phyloP scores from a whole-genome alignment of 495 filamentous ascomycete genomes.

The Wilcoxina mikolae region DNA sequence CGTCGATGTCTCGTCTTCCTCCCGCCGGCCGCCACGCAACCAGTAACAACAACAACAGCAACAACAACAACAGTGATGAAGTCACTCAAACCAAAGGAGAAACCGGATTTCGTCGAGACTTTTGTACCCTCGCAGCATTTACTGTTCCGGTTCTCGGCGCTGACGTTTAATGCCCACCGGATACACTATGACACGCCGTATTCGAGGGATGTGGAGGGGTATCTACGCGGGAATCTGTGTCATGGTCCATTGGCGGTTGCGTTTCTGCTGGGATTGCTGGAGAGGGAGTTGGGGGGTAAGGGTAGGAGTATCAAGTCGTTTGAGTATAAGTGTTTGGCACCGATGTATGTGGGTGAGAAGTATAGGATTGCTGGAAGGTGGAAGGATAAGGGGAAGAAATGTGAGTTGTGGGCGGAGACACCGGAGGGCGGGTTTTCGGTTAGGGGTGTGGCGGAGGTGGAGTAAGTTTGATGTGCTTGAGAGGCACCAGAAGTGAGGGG shows the following conservation, averaged over 20 bases:
- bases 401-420: conserved; percentile 28
- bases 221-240: conserved; percentile 58
- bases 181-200: conserved; percentile 58
- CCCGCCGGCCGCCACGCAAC: background rate
- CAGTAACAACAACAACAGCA: background rate
- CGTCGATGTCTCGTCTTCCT: conserved; percentile 30
- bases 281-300: conserved; percentile 33
- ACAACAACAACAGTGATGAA: background rate
- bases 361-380: conserved; percentile 26
- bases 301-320: conserved; percentile 36
- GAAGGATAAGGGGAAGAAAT: conserved; percentile 12
- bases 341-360: conserved; percentile 48
- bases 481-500: no score
- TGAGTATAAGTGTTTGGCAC: conserved; percentile 69
- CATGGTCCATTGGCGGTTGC: conserved; percentile 75
- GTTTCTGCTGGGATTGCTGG: conserved; percentile 52
- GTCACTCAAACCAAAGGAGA: conserved; percentile 5
- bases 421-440: conserved; percentile 24
- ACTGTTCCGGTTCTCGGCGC: conserved; percentile 55
- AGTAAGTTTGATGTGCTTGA: no score
- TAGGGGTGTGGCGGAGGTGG: conserved; percentile 20
- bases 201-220: conserved; percentile 53
- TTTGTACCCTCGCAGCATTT: conserved; percentile 49
- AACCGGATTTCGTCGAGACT: conserved; percentile 43
- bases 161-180: conserved; percentile 60